Evolutionary conservation across 176 grass and related monocot species (phyloP).

Genomic region (Cenchrus fungigraminus): DNA sequence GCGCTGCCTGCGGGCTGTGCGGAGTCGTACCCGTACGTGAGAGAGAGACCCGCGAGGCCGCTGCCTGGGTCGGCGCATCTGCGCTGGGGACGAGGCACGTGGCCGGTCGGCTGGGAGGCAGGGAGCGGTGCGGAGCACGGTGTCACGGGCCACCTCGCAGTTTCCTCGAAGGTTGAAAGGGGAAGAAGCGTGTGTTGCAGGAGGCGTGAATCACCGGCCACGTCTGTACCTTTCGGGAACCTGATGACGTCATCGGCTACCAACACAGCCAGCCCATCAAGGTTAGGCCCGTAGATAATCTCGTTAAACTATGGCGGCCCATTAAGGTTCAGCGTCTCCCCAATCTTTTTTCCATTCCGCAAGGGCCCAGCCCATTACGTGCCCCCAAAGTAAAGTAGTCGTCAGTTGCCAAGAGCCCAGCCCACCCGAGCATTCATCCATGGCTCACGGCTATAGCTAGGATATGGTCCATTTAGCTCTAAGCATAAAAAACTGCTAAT

Average conservation of each 20-base stretch:
- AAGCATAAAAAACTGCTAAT: no score
- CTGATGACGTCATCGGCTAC: background rate
- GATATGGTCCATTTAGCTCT: no score
- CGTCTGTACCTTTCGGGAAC: background rate
- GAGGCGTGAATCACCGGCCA: constrained; percentile 21
- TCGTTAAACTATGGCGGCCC: no score
- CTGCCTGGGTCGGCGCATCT: constrained; percentile 6
- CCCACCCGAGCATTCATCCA: no score
- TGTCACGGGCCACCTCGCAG: background rate
- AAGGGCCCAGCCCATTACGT: background rate
- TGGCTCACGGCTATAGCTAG: no score
- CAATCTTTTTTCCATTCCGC: background rate
- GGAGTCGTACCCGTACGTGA: background rate
- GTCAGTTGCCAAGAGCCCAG: no score
- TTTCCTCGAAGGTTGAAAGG: background rate
- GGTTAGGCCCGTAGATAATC: background rate
- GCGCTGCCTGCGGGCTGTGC: background rate
- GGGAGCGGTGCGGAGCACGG: background rate
- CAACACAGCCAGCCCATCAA: no score
- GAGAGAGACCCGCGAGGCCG: background rate
- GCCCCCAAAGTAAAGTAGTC: no score
- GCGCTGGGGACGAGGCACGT: background rate
- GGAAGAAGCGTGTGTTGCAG: background rate
- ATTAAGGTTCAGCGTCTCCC: background rate
- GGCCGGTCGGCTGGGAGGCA: background rate